Evolutionary conservation across 2,329 filamentous ascomycete species (phyloP), one percentile per base, ranked within the genome.

Genomic region (Aspergillus aculeatinus): DNA sequence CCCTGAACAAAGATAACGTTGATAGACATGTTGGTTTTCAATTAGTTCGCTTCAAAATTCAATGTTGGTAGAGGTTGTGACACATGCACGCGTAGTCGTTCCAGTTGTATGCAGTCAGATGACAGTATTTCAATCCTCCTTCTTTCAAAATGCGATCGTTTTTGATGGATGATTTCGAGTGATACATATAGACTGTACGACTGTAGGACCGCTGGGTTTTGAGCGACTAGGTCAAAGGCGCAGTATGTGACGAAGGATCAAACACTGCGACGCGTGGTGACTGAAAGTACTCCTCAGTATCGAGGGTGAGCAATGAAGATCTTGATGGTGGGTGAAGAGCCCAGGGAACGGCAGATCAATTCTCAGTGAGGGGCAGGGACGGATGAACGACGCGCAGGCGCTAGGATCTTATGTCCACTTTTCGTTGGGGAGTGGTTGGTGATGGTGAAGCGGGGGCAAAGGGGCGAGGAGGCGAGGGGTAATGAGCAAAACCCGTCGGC

Each of bases 111-210:
- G 58, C 29, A 39, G 42, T 21, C 16, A 51, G 39, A 60, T n/a
- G 31, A 19, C 27, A 44, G 51, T 47, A 33, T 48, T 60, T 49
- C 19, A 48, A n/a, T 29, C 51, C 57, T 42, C 50, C 59, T 48
- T 60, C 55, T 44, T 61, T 58, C 27, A 31, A 55, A 56, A 57
- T 35, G 57, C 35, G 42, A 47, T 57, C 52, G 60, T 39, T 55
- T 49, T 49, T 49, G 54, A 63, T 56, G 53, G 54, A 52, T 16
- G 63, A 53, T 55, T 55, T 56, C 60, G 60, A 47, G 59, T 51
- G 51, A 69, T 65, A 67, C 67, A 69, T 67, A 62, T 67, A 68
- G 65, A 56, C 58, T 60, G 63, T 56, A 19, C 65, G 64, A 56
- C 58, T 60, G 63, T 56, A n/a, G 49, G 49, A 29, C 33, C 33